A percentile compares a stretch with the other conserved stretches of the same genome.
These are phyloP conservation scores for Ophiocordyceps robertsii DNA, from an alignment of 2,329 filamentous ascomycete genomes.

Conservation along the genomic window DNA sequence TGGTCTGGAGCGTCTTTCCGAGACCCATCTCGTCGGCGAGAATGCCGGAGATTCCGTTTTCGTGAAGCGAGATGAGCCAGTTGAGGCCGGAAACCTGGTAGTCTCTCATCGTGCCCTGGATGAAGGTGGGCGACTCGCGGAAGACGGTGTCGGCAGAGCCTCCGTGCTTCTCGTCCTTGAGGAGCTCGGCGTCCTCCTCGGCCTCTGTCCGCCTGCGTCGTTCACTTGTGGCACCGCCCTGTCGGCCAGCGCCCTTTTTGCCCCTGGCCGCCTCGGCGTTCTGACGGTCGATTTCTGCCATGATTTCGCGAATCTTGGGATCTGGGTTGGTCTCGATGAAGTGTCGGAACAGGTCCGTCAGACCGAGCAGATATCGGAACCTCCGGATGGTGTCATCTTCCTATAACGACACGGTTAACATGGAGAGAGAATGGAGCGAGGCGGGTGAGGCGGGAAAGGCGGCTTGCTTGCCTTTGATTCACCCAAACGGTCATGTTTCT, in stretches of 20 bases:
- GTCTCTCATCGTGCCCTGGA: constrained; percentile 83
- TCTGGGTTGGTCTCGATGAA: constrained; percentile 98
- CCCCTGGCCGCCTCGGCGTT: constrained; percentile 60
- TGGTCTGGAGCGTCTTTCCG: constrained; percentile 94
- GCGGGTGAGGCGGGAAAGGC: constrained; percentile 3
- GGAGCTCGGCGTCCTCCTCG: constrained; percentile 84
- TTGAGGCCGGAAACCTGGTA: constrained; percentile 94
- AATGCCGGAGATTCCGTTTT: constrained; percentile 97
- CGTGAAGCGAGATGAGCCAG: constrained; percentile 94
- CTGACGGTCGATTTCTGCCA: constrained; percentile 87
- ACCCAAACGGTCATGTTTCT: constrained; percentile 83
- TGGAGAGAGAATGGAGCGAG: background rate
- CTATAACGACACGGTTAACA: constrained; percentile 26
- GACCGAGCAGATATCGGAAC: constrained; percentile 85
- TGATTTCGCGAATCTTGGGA: constrained; percentile 85
- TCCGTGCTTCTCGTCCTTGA: constrained; percentile 79
- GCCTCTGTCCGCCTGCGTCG: constrained; percentile 83
- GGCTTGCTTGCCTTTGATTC: constrained; percentile 64
- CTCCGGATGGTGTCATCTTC: constrained; percentile 91
- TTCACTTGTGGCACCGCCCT: constrained; percentile 71
- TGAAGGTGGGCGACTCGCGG: constrained; percentile 82
- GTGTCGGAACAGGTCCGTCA: constrained; percentile 95
- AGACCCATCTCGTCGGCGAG: constrained; percentile 97
- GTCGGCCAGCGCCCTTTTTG: constrained; percentile 63
- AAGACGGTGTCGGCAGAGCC: constrained; percentile 82